phyloP scores from a whole-genome alignment of 1,284 basidiomycete species.

The Lentinula novae-zelandiae region DNA sequence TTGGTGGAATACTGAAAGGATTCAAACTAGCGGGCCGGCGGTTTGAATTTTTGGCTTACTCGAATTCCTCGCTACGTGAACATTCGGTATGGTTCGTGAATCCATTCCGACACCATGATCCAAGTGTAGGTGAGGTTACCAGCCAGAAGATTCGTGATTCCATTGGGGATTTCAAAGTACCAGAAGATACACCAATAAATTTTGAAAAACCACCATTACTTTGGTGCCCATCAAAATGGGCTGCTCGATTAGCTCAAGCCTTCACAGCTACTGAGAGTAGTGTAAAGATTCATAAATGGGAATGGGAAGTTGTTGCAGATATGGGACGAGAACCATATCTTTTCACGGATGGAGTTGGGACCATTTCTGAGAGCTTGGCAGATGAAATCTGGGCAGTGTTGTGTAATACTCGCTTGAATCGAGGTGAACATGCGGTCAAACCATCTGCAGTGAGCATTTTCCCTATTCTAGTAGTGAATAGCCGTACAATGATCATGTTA shows the following conservation, averaged over 20 bases:
- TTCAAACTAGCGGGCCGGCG: slow-evolving; percentile 63
- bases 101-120: slow-evolving; percentile 44
- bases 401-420: slow-evolving; percentile 38
- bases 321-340: slow-evolving; percentile 40
- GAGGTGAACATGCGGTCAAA: slow-evolving; percentile 29
- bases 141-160: slow-evolving; percentile 53
- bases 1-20: slow-evolving; percentile 65
- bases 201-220: slow-evolving; percentile 37
- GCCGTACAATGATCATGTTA: background rate
- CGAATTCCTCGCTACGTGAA: slow-evolving; percentile 63
- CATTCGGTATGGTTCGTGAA: slow-evolving; percentile 78
- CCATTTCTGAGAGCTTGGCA: slow-evolving; percentile 59
- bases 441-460: slow-evolving; percentile 55
- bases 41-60: slow-evolving; percentile 76
- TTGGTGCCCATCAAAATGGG: slow-evolving; percentile 68
- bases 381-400: slow-evolving; percentile 55
- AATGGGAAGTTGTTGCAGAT: slow-evolving; percentile 62
- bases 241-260: slow-evolving; percentile 77
- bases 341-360: slow-evolving; percentile 77
- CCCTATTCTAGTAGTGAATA: no score
- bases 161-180: slow-evolving; percentile 60
- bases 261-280: slow-evolving; percentile 79
- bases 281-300: slow-evolving; percentile 45
- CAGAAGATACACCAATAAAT: slow-evolving; percentile 20
- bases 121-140: slow-evolving; percentile 38